Evolutionary conservation across 2,329 filamentous ascomycete genomes (phyloP).

Genomic region (Achaetomium macrosporum): DNA sequence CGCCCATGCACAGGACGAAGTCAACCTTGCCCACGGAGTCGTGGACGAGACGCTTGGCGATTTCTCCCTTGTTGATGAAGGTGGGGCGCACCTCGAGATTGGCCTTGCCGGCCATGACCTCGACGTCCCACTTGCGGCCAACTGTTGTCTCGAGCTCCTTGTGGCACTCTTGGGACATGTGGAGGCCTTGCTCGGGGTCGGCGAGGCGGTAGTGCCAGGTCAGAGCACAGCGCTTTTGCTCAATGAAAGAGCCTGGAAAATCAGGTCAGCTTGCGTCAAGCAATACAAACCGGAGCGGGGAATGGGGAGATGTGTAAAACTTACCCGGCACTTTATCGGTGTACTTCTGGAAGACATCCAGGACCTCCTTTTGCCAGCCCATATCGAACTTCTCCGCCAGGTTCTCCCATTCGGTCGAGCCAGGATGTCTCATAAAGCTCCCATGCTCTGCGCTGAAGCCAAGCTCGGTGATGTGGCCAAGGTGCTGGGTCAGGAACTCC

Average conservation of each 20-base stretch:
- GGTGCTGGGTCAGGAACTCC: conserved; percentile 80
- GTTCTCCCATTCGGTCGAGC: conserved; percentile 76
- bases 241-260: conserved; percentile 72
- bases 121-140: conserved; percentile 76
- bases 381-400: conserved; percentile 82
- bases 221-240: conserved; percentile 86
- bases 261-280: not conserved
- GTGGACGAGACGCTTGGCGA: conserved; percentile 72
- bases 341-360: conserved; percentile 79
- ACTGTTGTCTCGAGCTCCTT: conserved; percentile 74
- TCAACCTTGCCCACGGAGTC: conserved; percentile 54
- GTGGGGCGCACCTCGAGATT: conserved; percentile 95
- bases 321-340: conserved; percentile 78
- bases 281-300: not conserved
- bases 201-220: conserved; percentile 97
- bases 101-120: conserved; percentile 95
- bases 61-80: conserved; percentile 97
- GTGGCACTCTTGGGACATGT: conserved; percentile 75
- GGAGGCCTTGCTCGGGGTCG: conserved; percentile 75
- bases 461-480: conserved; percentile 82
- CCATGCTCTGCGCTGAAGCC: conserved; percentile 97
- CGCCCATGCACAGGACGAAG: conserved; percentile 85
- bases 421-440: conserved; percentile 84
- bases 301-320: conserved; percentile 25
- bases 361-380: conserved; percentile 83